phyloP scores from a whole-genome alignment of 805 yeast species.

The Limtongia smithiae region DNA sequence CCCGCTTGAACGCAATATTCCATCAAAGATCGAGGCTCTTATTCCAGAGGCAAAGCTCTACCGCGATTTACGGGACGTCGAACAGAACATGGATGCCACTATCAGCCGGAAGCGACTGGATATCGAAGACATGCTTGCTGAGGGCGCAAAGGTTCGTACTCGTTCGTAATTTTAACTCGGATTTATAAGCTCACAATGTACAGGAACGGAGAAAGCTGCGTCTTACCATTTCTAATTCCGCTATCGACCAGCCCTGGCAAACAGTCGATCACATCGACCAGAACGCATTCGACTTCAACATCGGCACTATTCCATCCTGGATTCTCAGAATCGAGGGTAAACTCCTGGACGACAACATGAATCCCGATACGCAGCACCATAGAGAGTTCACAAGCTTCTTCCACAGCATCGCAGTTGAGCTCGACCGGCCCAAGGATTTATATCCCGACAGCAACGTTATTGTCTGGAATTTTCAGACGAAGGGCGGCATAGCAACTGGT shows the following conservation, averaged over 20 bases:
- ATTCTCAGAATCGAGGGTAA: conserved; percentile 86
- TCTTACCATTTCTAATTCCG: conserved; percentile 74
- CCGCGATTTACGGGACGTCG: conserved; percentile 73
- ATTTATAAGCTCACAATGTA: conserved; percentile 39
- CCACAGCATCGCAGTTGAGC: conserved; percentile 79
- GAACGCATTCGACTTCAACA: conserved; percentile 36
- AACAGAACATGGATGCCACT: conserved; percentile 72
- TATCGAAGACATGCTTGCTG: conserved; percentile 61
- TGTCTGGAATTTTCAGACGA: conserved; percentile 83
- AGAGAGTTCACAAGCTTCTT: conserved; percentile 74
- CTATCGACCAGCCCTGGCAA: conserved; percentile 91
- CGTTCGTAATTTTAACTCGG: conserved; percentile 36
- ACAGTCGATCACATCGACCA: conserved; percentile 34
- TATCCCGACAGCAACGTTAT: conserved; percentile 48
- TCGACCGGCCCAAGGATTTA: conserved; percentile 39
- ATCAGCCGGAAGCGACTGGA: conserved; percentile 81
- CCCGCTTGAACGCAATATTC: conserved; percentile 56
- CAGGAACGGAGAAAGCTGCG: conserved; percentile 53
- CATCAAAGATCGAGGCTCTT: conserved; percentile 44
- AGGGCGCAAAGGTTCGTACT: conserved; percentile 38
- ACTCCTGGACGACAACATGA: conserved; percentile 51
- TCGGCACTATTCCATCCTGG: conserved; percentile 53
- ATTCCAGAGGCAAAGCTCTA: conserved; percentile 73
- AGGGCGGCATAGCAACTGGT: conserved; percentile 26
- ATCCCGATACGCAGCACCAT: conserved; percentile 48